Evolutionary conservation across 805 yeast genomes (phyloP), one percentile per base, ranked within the genome.

Genomic region (Candida peoriensis): DNA sequence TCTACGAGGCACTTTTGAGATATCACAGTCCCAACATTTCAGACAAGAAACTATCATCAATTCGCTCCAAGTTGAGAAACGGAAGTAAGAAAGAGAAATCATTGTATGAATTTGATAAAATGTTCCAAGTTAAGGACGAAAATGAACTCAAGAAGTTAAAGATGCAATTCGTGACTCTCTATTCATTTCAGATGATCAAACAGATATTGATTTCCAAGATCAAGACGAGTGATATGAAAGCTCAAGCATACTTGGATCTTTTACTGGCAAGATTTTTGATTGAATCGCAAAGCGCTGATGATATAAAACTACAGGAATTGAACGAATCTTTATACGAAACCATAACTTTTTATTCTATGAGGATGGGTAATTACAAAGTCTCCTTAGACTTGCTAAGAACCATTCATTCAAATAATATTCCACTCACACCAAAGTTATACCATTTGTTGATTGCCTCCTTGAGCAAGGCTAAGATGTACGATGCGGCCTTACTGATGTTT

Each of bases 401-500:
- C 11, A 43, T 51, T 46, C 24, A 29, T 8, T 30, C 20, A 16
- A 42, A 38, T 12, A 28, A 30, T 3, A 21, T 45, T n/a, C 33
- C 35, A 10, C 11, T 48, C 3, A 34, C 51, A 2, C 38, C 44
- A 17, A 42, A 34, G n/a, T 20, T 48, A 8, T 41, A 34, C 28
- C 43, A 39, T n/a, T 34, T 41, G 5, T 18, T 51, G 11, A 20
- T 50, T 9, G 20, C 40, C 3, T 36, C 52, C 0, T 23, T 51
- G 17, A 37, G 56, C 24, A 37, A 38, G 20, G 44, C 42, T 33
- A 45, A 42, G 20, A 39, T 44, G 16, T 39, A 38, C 20, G 43
- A 47, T 21, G 48, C 44, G 6, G 37, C 34, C 2, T 30, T 50
- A 11, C 17, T 30, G 17, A 28, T 50, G 3, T 33, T 50, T 11